Conservation (phyloP, 176 grass and related monocot genomes). For the Bromus sterilis region DNA sequence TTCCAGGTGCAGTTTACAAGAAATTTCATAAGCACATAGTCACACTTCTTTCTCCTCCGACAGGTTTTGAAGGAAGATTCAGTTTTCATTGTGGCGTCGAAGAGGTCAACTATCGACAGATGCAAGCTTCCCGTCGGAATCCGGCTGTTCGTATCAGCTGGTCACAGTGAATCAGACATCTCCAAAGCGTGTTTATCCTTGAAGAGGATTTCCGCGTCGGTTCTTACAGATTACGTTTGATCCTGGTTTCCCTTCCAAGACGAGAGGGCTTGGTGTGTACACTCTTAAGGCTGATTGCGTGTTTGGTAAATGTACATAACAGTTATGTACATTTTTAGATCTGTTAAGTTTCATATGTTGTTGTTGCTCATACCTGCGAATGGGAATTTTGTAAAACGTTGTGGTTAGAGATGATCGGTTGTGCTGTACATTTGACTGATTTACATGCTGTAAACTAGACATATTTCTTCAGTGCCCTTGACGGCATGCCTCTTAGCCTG, state of each 20-base stretch:
- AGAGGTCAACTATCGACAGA: slow-evolving; percentile 71
- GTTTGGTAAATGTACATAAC: slow-evolving; percentile 53
- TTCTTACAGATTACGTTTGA: slow-evolving; percentile 55
- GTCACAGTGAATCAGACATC: slow-evolving; percentile 67
- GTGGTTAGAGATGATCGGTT: neutral
- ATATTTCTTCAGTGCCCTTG: neutral
- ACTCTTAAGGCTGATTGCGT: neutral
- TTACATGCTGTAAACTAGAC: neutral
- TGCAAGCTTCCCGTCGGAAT: slow-evolving; percentile 78
- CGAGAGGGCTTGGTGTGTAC: neutral
- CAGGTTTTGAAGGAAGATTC: slow-evolving; percentile 86
- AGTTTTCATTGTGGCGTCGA: slow-evolving; percentile 67
- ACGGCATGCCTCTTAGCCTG: neutral
- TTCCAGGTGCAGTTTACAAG: neutral
- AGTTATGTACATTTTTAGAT: slow-evolving; percentile 43
- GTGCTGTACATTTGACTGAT: slow-evolving; percentile 13
- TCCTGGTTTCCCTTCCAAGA: neutral
- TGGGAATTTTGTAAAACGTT: slow-evolving; percentile 32
- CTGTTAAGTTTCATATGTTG: neutral
- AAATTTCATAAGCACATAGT: slow-evolving; percentile 4
- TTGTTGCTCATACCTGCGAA: slow-evolving; percentile 14
- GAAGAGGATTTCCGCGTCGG: slow-evolving; percentile 57
- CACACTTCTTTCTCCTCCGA: slow-evolving; percentile 7
- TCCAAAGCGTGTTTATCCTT: slow-evolving; percentile 45
- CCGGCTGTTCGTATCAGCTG: slow-evolving; percentile 63